These are phyloP conservation scores for Tillandsia fasciculata DNA, from an alignment of 176 grass and related monocot species.

Conservation along the genomic window DNA sequence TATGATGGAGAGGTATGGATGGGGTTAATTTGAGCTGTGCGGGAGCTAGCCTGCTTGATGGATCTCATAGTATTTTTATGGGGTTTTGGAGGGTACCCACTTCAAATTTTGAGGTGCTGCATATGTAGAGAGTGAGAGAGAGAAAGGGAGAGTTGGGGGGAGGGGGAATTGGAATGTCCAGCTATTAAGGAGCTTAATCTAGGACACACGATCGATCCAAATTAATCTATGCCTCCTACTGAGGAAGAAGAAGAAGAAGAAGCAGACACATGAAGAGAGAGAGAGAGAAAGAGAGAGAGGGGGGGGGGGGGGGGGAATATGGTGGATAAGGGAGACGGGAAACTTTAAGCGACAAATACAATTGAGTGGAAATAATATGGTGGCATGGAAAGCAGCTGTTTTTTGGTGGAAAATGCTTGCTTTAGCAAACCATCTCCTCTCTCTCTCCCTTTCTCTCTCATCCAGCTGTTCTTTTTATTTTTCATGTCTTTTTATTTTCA, in stretches of 20 bases:
- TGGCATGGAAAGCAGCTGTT: neutral
- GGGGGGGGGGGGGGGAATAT: neutral
- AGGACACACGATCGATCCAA: constrained; percentile 19
- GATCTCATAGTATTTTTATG: constrained; percentile 77
- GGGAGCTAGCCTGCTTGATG: constrained; percentile 31
- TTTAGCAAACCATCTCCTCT: no score
- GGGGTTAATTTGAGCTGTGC: neutral
- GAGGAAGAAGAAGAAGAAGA: neutral
- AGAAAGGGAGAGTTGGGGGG: constrained; percentile 20
- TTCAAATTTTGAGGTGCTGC: no score
- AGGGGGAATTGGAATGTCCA: neutral
- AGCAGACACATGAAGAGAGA: neutral
- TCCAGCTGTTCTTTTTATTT: no score
- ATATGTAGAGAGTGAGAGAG: constrained; percentile 24
- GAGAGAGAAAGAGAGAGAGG: neutral
- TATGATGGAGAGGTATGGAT: constrained; percentile 28
- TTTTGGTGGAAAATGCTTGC: neutral
- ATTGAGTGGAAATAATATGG: neutral
- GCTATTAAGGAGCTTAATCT: constrained; percentile 12
- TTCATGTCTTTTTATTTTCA: no score
- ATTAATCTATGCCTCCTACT: constrained; percentile 3
- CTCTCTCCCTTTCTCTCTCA: no score
- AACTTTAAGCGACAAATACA: neutral
- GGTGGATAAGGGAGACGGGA: neutral
- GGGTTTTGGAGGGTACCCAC: constrained; percentile 28